Percentiles rank a stretch among this genome's conserved stretches.
Conservation (phyloP, 371 early-diverging fungal species). For the Rhizopus microsporus region DNA sequence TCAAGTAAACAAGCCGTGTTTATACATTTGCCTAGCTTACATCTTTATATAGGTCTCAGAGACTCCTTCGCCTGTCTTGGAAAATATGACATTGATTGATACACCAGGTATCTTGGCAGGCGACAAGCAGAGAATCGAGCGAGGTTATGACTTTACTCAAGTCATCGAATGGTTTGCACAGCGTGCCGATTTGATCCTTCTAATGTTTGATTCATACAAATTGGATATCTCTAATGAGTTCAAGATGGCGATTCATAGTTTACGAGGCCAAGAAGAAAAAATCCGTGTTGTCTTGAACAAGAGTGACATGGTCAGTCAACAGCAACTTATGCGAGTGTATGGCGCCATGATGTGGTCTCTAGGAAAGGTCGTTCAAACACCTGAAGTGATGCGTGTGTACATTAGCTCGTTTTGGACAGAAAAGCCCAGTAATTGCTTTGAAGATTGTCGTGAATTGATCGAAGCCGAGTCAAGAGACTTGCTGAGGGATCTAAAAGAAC, state of each 20-base stretch:
- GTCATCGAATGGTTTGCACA: constrained; percentile 89
- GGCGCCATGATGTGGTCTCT: constrained; percentile 96
- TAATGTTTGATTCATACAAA: constrained; percentile 89
- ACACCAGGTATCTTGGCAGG: constrained; percentile 90
- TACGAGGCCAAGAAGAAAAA: constrained; percentile 87
- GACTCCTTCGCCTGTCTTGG: constrained; percentile 70
- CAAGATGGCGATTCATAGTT: constrained; percentile 75
- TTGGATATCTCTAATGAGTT: constrained; percentile 92
- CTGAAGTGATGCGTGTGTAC: constrained; percentile 89
- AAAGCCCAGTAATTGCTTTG: constrained; percentile 70
- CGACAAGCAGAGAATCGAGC: constrained; percentile 78
- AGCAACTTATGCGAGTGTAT: constrained; percentile 89
- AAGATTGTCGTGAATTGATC: constrained; percentile 72
- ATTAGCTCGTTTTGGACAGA: constrained; percentile 83
- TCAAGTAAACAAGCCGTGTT: constrained; percentile 51
- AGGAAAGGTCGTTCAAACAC: constrained; percentile 85
- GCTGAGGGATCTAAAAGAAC: constrained; percentile 68
- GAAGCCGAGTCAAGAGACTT: constrained; percentile 79
- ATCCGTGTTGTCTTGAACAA: constrained; percentile 86
- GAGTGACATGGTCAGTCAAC: constrained; percentile 82
- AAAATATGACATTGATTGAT: constrained; percentile 84
- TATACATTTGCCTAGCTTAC: neutral
- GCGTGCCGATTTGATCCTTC: constrained; percentile 82
- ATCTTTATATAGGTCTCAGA: constrained; percentile 63
- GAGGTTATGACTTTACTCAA: constrained; percentile 83